phyloP scores from a whole-genome alignment of 1,284 basidiomycete genomes.

The Agroathelia rolfsii region DNA sequence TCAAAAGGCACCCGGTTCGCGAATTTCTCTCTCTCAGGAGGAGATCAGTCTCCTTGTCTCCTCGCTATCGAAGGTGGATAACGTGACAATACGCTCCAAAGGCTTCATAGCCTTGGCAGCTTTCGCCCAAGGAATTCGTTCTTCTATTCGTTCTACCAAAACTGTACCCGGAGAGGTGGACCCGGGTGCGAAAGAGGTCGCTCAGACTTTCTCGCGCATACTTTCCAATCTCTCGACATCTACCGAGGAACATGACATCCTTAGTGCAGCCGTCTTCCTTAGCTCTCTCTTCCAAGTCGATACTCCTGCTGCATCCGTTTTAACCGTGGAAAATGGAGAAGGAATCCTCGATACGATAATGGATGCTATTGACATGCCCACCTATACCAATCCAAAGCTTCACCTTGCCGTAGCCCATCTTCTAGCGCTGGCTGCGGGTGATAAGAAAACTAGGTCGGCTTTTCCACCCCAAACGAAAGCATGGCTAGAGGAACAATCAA shows the following conservation, averaged over 20 bases:
- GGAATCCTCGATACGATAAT: slow-evolving; percentile 50
- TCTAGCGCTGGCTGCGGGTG: slow-evolving; percentile 61
- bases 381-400: too few species aligned
- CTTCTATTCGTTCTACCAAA: slow-evolving; percentile 19
- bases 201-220: slow-evolving; percentile 34
- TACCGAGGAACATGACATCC: slow-evolving; percentile 36
- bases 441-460: slow-evolving; percentile 58
- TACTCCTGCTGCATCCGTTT: slow-evolving; percentile 49
- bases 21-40: too few species aligned
- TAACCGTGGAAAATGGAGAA: slow-evolving; percentile 51
- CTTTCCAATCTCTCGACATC: slow-evolving; percentile 38
- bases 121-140: slow-evolving; percentile 48
- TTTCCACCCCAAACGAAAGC: slow-evolving; percentile 42
- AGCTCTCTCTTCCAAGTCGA: slow-evolving; percentile 72
- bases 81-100: too few species aligned
- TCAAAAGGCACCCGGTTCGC: too few species aligned
- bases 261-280: slow-evolving; percentile 52
- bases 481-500: slow-evolving; percentile 56
- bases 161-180: too few species aligned
- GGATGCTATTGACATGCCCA: slow-evolving; percentile 59
- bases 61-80: too few species aligned
- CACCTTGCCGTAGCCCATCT: slow-evolving; percentile 58
- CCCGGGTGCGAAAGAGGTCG: too few species aligned
- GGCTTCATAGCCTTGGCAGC: slow-evolving; percentile 58
- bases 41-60: too few species aligned